Conservation (phyloP, 805 yeast genomes). For the Hermanozyma aechmeae region DNA sequence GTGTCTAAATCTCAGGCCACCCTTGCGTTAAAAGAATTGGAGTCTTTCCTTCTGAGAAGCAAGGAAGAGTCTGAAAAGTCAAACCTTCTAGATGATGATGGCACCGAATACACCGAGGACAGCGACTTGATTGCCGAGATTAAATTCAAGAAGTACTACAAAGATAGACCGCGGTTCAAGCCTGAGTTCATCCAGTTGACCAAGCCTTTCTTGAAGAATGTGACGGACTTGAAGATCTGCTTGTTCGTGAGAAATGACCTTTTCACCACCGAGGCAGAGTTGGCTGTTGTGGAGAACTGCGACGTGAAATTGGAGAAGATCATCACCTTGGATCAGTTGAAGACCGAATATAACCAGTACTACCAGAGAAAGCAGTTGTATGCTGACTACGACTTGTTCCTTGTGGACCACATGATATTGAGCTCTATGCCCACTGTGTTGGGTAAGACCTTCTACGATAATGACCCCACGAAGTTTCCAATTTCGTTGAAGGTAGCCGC, state of each 20-base stretch:
- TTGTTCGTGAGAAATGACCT: conserved; percentile 58
- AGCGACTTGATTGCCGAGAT: conserved; percentile 51
- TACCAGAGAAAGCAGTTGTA: conserved; percentile 77
- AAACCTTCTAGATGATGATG: too few species aligned
- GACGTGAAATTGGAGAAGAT: conserved; percentile 39
- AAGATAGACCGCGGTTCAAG: conserved; percentile 50
- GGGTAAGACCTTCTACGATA: conserved; percentile 67
- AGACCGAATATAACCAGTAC: conserved; percentile 78
- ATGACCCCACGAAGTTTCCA: conserved; percentile 49
- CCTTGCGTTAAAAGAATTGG: conserved; percentile 58
- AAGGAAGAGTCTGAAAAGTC: too few species aligned
- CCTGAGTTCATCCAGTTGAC: conserved; percentile 40
- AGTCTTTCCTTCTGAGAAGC: too few species aligned
- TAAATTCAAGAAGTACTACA: conserved; percentile 55
- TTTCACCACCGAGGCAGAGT: conserved; percentile 32
- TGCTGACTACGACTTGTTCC: conserved; percentile 61
- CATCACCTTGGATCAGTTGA: conserved; percentile 64
- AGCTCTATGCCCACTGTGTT: conserved; percentile 74
- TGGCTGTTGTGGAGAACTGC: conserved; percentile 38
- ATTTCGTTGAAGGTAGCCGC: conserved; percentile 45
- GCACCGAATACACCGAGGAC: conserved; percentile 39
- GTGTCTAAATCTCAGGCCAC: conserved; percentile 7
- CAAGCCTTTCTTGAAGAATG: conserved; percentile 34
- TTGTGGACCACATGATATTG: conserved; percentile 77
- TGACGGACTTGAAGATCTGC: conserved; percentile 44